Evolutionary conservation across 2,329 filamentous ascomycete genomes (phyloP).

Genomic region (Albophoma yamanashiensis): DNA sequence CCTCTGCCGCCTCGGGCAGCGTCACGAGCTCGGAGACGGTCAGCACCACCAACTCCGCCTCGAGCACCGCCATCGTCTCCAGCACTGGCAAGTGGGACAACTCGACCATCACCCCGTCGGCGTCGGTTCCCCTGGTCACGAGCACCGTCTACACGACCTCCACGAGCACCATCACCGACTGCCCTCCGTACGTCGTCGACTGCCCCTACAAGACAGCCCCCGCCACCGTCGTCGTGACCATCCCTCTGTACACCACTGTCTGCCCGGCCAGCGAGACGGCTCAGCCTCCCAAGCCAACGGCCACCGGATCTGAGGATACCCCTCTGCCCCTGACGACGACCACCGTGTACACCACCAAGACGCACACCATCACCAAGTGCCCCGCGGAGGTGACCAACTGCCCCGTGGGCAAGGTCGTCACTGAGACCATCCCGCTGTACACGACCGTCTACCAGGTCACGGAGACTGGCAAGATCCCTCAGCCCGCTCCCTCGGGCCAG

Average conservation of each 20-base stretch:
- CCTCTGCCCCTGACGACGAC: conserved; percentile 10
- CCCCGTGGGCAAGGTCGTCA: conserved; percentile 20
- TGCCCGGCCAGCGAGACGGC: conserved; percentile 22
- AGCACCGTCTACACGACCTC: conserved; percentile 29
- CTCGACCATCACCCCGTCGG: conserved; percentile 4
- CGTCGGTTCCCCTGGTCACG: conserved; percentile 12
- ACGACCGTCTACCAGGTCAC: conserved; percentile 27
- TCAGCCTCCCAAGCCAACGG: conserved; percentile 5
- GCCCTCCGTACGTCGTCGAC: conserved; percentile 30
- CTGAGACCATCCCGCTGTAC: conserved; percentile 20
- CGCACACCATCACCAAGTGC: conserved; percentile 44
- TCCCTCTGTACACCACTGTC: conserved; percentile 33
- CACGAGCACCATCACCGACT: conserved; percentile 45
- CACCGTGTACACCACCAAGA: conserved; percentile 42
- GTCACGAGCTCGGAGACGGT: neutral
- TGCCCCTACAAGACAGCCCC: conserved; percentile 21
- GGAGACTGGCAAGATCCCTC: conserved; percentile 4
- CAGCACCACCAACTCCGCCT: neutral
- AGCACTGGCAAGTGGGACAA: conserved; percentile 4
- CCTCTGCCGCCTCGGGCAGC: neutral
- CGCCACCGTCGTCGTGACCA: conserved; percentile 25
- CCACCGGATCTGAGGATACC: neutral
- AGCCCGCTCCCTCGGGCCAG: conserved; percentile 3
- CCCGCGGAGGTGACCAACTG: conserved; percentile 40
- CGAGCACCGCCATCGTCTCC: neutral